Base-by-base conservation (phyloP, 495 filamentous ascomycete species). In the Penicillium argentinense region DNA sequence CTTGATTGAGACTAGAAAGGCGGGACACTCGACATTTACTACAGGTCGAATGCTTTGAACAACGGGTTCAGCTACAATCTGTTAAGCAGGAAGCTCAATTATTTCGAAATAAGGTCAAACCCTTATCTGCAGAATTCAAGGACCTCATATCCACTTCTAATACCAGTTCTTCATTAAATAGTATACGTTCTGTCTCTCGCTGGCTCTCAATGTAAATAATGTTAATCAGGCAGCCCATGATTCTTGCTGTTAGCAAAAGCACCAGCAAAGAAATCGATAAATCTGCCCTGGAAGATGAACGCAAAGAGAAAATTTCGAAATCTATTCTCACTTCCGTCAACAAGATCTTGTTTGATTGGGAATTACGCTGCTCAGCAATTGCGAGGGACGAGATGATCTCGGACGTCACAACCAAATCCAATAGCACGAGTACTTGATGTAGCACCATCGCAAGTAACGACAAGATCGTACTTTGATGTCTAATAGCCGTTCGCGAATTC, bases 381-480 rank as follows among this genome's bases (percentile, higher is more conserved):
- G 1, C 49, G 34, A 7, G 68, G 53, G 27, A 32, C 8, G 30
- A 73, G 54, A 40, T 77, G 46, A 24, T 73, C 71, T 37, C 65
- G 59, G 5, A 69, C 61, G 28, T 54, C 62, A 45, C 65, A 67
- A 21, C 57, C 63, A 23, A 78, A 53, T 4, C 70, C 73, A 30
- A 75, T 59, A 7, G 72, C 69, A 17, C 75, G 65, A 38, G 74
- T 77, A 21, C 73, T 58, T 24, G 76, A 79, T 3, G 63, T 73
- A 4, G 67, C 62, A 11, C 75, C 75, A 49, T 79, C 75, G 30
- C 68, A 72, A 34, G 67, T 74, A 26, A 78, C 63, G 23, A 79
- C 66, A 16, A 79, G 62, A 50, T 77, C 75, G 50, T 59, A 78
- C 34, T 69, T 53, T 26, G 71, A 42, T 12, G 59, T 53, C 13